A percentile compares a stretch with the other conserved stretches of the same genome.
These are phyloP conservation scores for Hypocreales sp. DNA, from an alignment of 2,329 filamentous ascomycete genomes.

Conservation along the genomic window DNA sequence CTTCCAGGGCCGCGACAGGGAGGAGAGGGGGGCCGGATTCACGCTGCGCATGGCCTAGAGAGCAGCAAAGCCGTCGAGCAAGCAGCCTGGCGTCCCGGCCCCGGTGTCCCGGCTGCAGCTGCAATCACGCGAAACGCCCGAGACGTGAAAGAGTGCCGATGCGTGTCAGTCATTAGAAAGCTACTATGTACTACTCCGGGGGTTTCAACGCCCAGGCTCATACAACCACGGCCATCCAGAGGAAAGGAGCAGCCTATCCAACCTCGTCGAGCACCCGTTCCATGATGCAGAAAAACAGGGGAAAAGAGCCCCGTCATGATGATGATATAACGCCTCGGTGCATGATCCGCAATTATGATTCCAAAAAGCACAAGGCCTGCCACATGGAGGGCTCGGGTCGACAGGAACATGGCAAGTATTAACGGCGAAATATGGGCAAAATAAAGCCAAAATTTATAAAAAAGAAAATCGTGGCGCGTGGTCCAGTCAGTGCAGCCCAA, in stretches of 20 bases:
- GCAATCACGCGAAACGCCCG: slow-evolving; percentile 2
- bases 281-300: not conserved
- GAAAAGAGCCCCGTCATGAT: too few relatives aligned
- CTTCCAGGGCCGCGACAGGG: slow-evolving; percentile 49
- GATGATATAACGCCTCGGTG: too few relatives aligned
- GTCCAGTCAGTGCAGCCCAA: slow-evolving; percentile 24
- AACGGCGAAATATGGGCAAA: too few relatives aligned
- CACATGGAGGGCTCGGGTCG: too few relatives aligned
- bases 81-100: too few relatives aligned
- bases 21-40: slow-evolving; percentile 51
- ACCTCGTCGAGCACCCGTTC: not conserved
- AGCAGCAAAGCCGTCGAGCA: too few relatives aligned
- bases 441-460: too few relatives aligned
- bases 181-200: not conserved
- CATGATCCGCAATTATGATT: not conserved
- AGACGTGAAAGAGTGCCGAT: slow-evolving; percentile 4
- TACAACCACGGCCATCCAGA: not conserved
- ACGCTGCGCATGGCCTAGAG: slow-evolving; percentile 43
- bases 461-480: too few relatives aligned
- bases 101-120: not conserved
- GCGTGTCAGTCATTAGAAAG: slow-evolving; percentile 1
- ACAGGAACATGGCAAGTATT: too few relatives aligned
- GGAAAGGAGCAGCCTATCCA: too few relatives aligned
- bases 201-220: slow-evolving; percentile 1
- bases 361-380: too few relatives aligned